These are phyloP conservation scores for Ganoderma lucidum DNA, from an alignment of 1,284 basidiomycete genomes.

Conservation along the genomic window DNA sequence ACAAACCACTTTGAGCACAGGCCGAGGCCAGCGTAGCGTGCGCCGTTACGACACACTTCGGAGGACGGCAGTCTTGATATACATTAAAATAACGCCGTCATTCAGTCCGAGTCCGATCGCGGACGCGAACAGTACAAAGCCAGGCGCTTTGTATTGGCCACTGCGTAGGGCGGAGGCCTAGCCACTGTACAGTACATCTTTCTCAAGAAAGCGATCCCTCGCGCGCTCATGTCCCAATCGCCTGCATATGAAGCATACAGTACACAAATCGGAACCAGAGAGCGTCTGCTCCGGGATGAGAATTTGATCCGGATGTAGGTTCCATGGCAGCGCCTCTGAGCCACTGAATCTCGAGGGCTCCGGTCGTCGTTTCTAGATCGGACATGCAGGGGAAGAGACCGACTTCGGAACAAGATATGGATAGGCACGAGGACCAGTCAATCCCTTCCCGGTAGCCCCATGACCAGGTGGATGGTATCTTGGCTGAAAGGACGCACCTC, in stretches of 20 bases:
- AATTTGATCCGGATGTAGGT: background rate
- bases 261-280: background rate
- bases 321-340: background rate
- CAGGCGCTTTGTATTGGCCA: background rate
- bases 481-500: background rate
- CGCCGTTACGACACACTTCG: background rate
- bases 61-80: background rate
- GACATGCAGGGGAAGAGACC: background rate
- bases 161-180: background rate
- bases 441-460: background rate
- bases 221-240: background rate
- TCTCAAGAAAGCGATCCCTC: background rate
- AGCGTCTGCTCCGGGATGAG: background rate
- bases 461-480: background rate
- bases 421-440: background rate
- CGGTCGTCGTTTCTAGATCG: background rate
- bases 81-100: background rate
- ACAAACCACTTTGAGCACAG: background rate
- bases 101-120: background rate
- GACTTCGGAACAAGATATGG: background rate
- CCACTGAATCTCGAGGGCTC: background rate
- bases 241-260: background rate
- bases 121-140: background rate
- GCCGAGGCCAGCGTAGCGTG: background rate
- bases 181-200: background rate